Percentiles rank a stretch among this genome's conserved stretches.
Evolutionary conservation across 305 asterid species (phyloP).

Genomic region (Fraxinus albicans): DNA sequence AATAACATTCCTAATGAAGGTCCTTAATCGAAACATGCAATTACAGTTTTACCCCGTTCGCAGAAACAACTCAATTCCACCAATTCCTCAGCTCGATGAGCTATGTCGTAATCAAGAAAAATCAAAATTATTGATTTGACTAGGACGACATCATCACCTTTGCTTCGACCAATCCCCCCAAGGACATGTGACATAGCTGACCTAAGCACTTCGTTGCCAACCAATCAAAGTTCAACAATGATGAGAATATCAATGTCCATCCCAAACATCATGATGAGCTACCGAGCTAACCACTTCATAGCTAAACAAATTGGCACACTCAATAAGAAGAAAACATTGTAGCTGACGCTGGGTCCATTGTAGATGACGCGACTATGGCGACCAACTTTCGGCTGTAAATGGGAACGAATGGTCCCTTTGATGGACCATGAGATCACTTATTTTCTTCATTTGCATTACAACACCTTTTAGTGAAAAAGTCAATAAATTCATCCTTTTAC

Average conservation of each 20-base stretch:
- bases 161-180: background rate
- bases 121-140: too few species aligned
- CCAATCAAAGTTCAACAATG: background rate
- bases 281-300: background rate
- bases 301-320: background rate
- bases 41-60: background rate
- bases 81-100: background rate
- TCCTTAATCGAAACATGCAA: background rate
- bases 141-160: background rate
- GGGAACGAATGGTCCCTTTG: background rate
- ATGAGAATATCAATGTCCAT: background rate
- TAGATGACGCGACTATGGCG: background rate
- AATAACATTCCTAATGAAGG: too few species aligned
- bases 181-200: background rate
- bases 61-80: background rate
- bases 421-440: background rate
- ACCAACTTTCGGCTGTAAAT: background rate
- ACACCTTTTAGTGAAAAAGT: background rate
- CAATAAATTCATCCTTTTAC: background rate
- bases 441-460: background rate
- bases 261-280: background rate
- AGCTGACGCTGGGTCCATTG: background rate
- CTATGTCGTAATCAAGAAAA: too few species aligned
- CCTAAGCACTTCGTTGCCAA: background rate
- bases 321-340: background rate